phyloP scores from a whole-genome alignment of 2,329 filamentous ascomycete genomes.

The Colletotrichum karsti region DNA sequence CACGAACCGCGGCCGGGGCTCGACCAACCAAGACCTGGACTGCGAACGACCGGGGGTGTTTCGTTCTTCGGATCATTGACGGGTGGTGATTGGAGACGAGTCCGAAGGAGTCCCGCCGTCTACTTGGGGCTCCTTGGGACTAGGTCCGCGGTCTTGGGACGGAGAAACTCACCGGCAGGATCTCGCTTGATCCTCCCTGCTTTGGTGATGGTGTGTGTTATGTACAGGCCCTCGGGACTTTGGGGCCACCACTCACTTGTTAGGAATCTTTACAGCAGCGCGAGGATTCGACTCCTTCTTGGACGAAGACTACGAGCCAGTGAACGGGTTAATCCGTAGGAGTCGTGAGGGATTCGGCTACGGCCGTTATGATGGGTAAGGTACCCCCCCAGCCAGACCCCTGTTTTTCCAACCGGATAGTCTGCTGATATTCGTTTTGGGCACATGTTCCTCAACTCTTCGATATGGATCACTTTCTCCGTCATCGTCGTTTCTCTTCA shows the following conservation, averaged over 20 bases:
- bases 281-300: constrained; percentile 5
- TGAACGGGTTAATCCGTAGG: not conserved
- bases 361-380: constrained; percentile 7
- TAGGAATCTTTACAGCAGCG: not conserved
- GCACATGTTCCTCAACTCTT: not conserved
- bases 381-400: constrained; percentile 11
- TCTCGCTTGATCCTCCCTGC: not conserved
- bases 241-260: not conserved
- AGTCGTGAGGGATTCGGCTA: not conserved
- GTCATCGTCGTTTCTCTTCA: not conserved
- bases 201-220: not conserved
- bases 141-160: not conserved
- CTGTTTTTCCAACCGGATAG: not conserved
- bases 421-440: not conserved
- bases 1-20: not conserved
- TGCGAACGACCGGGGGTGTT: not conserved
- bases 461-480: not conserved
- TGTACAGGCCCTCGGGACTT: not conserved
- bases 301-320: not conserved
- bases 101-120: not conserved
- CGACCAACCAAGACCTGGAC: not conserved
- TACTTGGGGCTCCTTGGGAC: too few species aligned
- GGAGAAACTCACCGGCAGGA: not conserved
- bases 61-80: too few species aligned
- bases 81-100: not conserved